These are phyloP conservation scores for Penicillium ochrochloron DNA, from an alignment of 495 filamentous ascomycete genomes.

Conservation along the genomic window DNA sequence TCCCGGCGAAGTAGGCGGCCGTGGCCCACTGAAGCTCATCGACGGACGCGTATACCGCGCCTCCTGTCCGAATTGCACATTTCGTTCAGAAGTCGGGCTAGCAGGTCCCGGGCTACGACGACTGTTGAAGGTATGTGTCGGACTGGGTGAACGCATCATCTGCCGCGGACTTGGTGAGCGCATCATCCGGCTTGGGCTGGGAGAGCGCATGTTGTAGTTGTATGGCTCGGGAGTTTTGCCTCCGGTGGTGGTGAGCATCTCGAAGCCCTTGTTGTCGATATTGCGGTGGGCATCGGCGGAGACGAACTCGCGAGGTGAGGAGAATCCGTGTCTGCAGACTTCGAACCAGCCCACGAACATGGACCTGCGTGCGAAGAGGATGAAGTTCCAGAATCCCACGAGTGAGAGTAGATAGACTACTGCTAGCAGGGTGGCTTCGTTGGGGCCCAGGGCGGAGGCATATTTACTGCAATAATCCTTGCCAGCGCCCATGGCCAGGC, in stretches of 20 bases:
- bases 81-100: conserved; percentile 4
- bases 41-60: conserved; percentile 59
- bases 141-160: conserved; percentile 25
- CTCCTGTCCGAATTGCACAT: conserved; percentile 36
- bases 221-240: conserved; percentile 50
- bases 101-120: neutral
- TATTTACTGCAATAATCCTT: conserved; percentile 66
- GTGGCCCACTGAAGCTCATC: conserved; percentile 63
- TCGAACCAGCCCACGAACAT: conserved; percentile 87
- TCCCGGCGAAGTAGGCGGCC: conserved; percentile 48
- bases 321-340: conserved; percentile 54
- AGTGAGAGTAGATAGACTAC: conserved; percentile 81
- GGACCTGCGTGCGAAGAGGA: conserved; percentile 77
- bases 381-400: conserved; percentile 81
- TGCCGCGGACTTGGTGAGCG: conserved; percentile 43
- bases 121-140: conserved; percentile 46
- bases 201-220: conserved; percentile 43
- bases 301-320: conserved; percentile 72
- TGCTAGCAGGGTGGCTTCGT: conserved; percentile 77
- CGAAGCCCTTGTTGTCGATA: conserved; percentile 72
- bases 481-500: conserved; percentile 65
- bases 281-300: conserved; percentile 78
- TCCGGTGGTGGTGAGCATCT: conserved; percentile 67
- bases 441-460: conserved; percentile 57
- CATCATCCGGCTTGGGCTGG: conserved; percentile 36